phyloP scores from a whole-genome alignment of 2,329 filamentous ascomycete species.

The Arthrobotrys conoides region DNA sequence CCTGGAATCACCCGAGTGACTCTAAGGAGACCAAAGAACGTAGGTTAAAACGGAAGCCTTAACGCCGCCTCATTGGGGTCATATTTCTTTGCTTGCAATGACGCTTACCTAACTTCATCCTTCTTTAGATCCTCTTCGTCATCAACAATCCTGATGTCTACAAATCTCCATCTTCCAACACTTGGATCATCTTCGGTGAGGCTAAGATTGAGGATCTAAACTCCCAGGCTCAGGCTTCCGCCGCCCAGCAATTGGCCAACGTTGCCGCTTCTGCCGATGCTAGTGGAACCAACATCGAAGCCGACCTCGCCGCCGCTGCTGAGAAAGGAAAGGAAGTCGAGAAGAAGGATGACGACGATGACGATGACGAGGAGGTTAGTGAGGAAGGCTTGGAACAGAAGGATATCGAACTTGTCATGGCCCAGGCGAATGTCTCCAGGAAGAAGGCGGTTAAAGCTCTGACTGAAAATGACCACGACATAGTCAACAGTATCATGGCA shows the following conservation, averaged over 20 bases:
- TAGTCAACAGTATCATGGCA: slow-evolving; percentile 99
- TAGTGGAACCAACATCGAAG: slow-evolving; percentile 75
- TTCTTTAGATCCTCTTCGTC: slow-evolving; percentile 91
- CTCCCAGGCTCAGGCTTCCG: slow-evolving; percentile 95
- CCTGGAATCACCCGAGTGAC: slow-evolving; percentile 98
- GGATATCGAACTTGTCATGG: slow-evolving; percentile 98
- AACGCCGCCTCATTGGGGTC: neutral
- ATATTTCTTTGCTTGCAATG: neutral
- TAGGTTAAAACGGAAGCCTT: slow-evolving; percentile 72
- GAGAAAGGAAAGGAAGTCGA: slow-evolving; percentile 78
- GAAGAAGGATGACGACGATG: slow-evolving; percentile 82
- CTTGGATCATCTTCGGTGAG: slow-evolving; percentile 96
- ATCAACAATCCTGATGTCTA: slow-evolving; percentile 99
- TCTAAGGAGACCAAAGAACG: slow-evolving; percentile 97
- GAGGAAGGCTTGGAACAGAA: slow-evolving; percentile 95
- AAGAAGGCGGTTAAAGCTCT: slow-evolving; percentile 99
- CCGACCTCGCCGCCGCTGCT: slow-evolving; percentile 75
- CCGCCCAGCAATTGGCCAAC: slow-evolving; percentile 90
- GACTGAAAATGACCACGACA: slow-evolving; percentile 99
- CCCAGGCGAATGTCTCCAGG: slow-evolving; percentile 88
- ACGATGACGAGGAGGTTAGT: slow-evolving; percentile 96
- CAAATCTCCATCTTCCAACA: slow-evolving; percentile 99
- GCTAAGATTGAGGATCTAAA: slow-evolving; percentile 99
- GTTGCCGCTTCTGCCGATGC: slow-evolving; percentile 76
- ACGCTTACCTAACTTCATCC: slow-evolving; percentile 3